A percentile compares a stretch with the other conserved stretches of the same genome.
Conservation (phyloP, 2,329 filamentous ascomycete genomes). For the Penicillium verrucosum region DNA sequence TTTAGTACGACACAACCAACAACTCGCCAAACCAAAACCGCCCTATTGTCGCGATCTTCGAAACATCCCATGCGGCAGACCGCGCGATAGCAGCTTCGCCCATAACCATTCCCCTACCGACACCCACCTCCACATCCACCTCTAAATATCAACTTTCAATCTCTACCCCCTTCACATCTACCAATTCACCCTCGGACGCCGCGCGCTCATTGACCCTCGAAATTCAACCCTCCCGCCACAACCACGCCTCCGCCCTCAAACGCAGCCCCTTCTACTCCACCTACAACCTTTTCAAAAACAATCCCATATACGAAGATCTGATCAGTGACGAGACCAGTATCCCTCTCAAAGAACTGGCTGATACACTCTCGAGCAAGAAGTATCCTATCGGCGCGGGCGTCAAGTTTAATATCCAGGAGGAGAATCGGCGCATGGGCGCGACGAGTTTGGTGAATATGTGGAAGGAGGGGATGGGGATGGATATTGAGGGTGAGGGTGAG, state of each 20-base stretch:
- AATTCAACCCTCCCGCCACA: conserved; percentile 28
- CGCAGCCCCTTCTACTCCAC: conserved; percentile 34
- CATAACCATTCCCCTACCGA: conserved; percentile 22
- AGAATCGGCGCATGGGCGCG: conserved; percentile 26
- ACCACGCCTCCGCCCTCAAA: conserved; percentile 27
- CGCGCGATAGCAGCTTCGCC: conserved; percentile 35
- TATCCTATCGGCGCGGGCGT: conserved; percentile 14
- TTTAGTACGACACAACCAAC: conserved; percentile 33
- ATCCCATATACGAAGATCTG: conserved; percentile 30
- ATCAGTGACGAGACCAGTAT: conserved; percentile 19
- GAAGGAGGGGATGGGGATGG: conserved; percentile 17
- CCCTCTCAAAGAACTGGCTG: conserved; percentile 31
- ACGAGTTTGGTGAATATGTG: conserved; percentile 27
- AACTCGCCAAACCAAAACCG: conserved; percentile 18
- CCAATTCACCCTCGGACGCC: neutral
- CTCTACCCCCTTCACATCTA: neutral
- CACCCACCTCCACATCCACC: neutral
- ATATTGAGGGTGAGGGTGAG: neutral
- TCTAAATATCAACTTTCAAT: neutral
- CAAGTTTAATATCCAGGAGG: conserved; percentile 17
- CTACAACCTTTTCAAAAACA: conserved; percentile 25
- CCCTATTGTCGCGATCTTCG: conserved; percentile 36
- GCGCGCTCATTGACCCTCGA: conserved; percentile 23
- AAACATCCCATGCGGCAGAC: conserved; percentile 33
- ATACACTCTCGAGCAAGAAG: conserved; percentile 32